These are phyloP conservation scores for Pythium periplocum DNA, from an alignment of 352 stramenopile species.

Conservation along the genomic window DNA sequence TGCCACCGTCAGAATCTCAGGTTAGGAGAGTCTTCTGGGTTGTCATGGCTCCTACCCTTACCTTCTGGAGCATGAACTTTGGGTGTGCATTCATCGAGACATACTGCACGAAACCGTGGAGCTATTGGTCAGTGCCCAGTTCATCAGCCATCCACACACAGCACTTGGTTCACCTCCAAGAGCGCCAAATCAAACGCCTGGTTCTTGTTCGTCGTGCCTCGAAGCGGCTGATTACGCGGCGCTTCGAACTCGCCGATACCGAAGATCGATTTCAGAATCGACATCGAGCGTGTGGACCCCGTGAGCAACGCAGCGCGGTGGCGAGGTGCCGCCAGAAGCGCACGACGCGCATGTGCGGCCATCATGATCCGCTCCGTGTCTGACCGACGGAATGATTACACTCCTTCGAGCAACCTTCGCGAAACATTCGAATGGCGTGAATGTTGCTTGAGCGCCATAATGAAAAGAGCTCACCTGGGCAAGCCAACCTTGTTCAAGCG, in stretches of 20 bases:
- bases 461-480: not conserved
- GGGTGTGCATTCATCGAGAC: constrained; percentile 77
- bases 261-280: constrained; percentile 69
- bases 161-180: constrained; percentile 33
- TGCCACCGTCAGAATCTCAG: constrained; percentile 1
- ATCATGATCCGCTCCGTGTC: constrained; percentile 2
- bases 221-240: constrained; percentile 49
- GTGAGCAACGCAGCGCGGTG: constrained; percentile 1
- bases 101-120: constrained; percentile 28
- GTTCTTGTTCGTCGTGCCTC: constrained; percentile 50
- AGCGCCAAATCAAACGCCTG: constrained; percentile 69
- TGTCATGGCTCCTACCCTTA: not conserved
- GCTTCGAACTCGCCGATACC: constrained; percentile 80
- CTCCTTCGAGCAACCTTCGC: constrained; percentile 9
- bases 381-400: constrained; percentile 1
- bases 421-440: constrained; percentile 2
- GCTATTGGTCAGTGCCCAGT: too few species aligned
- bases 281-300: constrained; percentile 37
- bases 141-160: not conserved
- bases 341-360: not conserved
- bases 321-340: constrained; percentile 1
- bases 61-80: constrained; percentile 66
- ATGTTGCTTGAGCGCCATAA: constrained; percentile 5
- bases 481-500: too few species aligned
- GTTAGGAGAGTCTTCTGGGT: too few species aligned